Base-by-base conservation (phyloP, 2,329 filamentous ascomycete species). In the Stachybotrys chartarum region DNA sequence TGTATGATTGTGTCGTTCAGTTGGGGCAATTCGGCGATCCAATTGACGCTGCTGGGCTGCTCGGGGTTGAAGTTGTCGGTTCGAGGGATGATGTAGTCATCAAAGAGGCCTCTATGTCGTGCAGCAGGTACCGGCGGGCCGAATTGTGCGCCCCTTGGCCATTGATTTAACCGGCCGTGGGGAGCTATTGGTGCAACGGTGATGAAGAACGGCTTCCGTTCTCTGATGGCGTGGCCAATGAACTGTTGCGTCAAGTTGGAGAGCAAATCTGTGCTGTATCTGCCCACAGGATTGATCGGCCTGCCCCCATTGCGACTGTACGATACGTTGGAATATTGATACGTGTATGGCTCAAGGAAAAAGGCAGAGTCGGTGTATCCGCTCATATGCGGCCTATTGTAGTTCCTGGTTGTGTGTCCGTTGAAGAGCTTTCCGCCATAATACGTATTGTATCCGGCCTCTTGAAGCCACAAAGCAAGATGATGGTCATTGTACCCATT, bases 281-380 rank as follows among this genome's bases (percentile, higher is more conserved):
- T 65, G 3, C 80, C 80, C 45, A 76, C 70, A 54, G 81, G 76
- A 62, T 74, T 79, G 14, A 76, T 70, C 0, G 82, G 82, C 0
- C 72, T 63, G 1, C 84, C 77, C 0, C 74, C 69, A 60, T 89
- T 85, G 10, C 81, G 76, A 57, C 85, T 80, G 65, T 83, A 86
- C 7, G 79, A 84, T 1, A 81, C 75, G 64, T 89, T 88, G 18
- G 83, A 74, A 64, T 89, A 90, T 32, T 80, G 73, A 64, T 90
- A 90, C 0, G 86, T 90, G 59, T 77, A 80, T 0, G 86, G 85
- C 58, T 89, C 85, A 1, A 88, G 71, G 1, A 87, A 71, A 59
- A 86, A 77, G 50, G 72, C 68, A 0, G 81, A 83, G 0, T 74
- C 75, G 31, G 76, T 85, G 70, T 79, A 87, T 1, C 83, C 84